A percentile compares a stretch with the other conserved stretches of the same genome.
Evolutionary conservation across 768 basidiomycete genomes (phyloP).

Genomic region (Mycena metata): DNA sequence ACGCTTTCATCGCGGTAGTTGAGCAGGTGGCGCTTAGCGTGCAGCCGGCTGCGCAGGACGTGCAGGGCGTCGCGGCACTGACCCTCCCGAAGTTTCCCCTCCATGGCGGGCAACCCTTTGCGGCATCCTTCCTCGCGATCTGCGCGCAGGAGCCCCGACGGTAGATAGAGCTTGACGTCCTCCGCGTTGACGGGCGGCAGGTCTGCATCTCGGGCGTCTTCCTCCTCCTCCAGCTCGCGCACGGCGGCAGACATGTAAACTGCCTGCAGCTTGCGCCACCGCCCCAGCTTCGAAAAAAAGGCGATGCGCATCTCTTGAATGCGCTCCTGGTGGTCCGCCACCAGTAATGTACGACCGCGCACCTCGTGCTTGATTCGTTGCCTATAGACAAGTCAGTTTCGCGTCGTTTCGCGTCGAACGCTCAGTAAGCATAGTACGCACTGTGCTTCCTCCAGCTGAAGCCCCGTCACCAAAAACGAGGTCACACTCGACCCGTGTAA

Average conservation of each 20-base stretch:
- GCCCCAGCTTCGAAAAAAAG: conserved; percentile 16
- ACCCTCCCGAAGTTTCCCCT: conserved; percentile 15
- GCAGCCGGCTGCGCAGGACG: not conserved
- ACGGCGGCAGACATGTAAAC: conserved; percentile 23
- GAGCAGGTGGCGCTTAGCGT: conserved; percentile 28
- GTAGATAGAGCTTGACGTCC: conserved; percentile 27
- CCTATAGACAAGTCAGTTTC: not conserved
- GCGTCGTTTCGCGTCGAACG: no score
- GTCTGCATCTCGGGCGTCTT: conserved; percentile 16
- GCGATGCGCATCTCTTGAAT: conserved; percentile 29
- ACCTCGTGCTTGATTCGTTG: conserved; percentile 14
- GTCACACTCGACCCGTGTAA: not conserved
- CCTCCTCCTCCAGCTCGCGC: conserved; percentile 11
- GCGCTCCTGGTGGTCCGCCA: conserved; percentile 1
- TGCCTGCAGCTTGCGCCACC: conserved; percentile 10
- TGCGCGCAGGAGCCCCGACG: conserved; percentile 18
- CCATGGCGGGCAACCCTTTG: conserved; percentile 1
- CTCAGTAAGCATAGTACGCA: no score
- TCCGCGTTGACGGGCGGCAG: conserved; percentile 19
- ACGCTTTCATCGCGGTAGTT: conserved; percentile 15
- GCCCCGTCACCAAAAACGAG: not conserved
- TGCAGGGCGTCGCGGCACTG: conserved; percentile 15
- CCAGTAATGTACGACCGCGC: not conserved
- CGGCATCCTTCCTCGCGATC: not conserved
- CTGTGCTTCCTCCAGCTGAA: conserved; percentile 19